These are phyloP conservation scores for Terana coerulea DNA, from an alignment of 768 basidiomycete genomes.

Conservation along the genomic window DNA sequence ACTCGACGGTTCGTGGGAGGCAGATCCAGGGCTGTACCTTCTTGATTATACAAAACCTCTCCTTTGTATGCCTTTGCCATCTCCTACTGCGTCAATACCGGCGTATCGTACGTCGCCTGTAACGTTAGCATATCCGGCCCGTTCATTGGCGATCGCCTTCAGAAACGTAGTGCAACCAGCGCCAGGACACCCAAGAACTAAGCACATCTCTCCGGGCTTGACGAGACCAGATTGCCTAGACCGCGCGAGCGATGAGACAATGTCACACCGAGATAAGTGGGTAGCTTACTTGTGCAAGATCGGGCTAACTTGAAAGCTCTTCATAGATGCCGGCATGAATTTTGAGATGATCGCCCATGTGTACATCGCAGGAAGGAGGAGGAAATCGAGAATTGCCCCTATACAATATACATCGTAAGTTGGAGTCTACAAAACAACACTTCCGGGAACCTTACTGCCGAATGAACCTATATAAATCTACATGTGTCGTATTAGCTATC, in stretches of 20 bases:
- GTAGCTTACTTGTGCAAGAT: constrained; percentile 54
- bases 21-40: constrained; percentile 39
- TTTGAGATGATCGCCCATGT: constrained; percentile 40
- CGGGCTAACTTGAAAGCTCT: constrained; percentile 30
- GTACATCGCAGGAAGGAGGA: constrained; percentile 48
- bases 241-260: neutral
- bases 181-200: constrained; percentile 80
- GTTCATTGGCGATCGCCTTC: constrained; percentile 76
- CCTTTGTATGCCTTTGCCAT: constrained; percentile 78
- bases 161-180: constrained; percentile 87
- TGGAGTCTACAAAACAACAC: neutral
- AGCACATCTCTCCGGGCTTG: constrained; percentile 83
- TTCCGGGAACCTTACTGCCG: constrained; percentile 40
- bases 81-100: constrained; percentile 68
- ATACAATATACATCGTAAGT: neutral
- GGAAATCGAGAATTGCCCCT: constrained; percentile 54
- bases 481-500: neutral
- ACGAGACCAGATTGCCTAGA: constrained; percentile 63
- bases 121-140: constrained; percentile 59
- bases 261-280: no score
- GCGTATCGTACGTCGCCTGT: constrained; percentile 77
- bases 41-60: constrained; percentile 76
- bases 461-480: constrained; percentile 61
- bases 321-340: constrained; percentile 32
- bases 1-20: neutral